Evolutionary conservation across 192 early-diverging fungal species (phyloP).

Genomic region (Geranomyces variabilis): DNA sequence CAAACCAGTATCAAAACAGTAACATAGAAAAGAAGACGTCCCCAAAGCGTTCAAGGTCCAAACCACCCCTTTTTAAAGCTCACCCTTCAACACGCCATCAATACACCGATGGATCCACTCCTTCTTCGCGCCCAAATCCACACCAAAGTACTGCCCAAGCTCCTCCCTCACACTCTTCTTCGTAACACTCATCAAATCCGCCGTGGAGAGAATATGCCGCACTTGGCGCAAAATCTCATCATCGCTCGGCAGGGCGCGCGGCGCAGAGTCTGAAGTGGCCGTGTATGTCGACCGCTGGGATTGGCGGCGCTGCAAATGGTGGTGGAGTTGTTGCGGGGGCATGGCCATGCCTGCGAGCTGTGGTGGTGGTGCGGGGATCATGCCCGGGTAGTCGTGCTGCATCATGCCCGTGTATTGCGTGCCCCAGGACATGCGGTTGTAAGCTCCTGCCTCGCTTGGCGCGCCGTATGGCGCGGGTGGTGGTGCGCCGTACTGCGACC

Average conservation of each 20-base stretch:
- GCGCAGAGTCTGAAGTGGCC: constrained; percentile 26
- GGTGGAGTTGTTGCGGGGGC: neutral
- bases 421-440: constrained; percentile 33
- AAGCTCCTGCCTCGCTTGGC: neutral
- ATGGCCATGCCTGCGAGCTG: neutral
- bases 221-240: constrained; percentile 54
- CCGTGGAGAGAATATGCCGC: constrained; percentile 78
- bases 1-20: no score
- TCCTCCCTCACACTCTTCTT: constrained; percentile 94
- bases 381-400: constrained; percentile 8
- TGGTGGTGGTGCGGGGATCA: constrained; percentile 11
- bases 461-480: neutral
- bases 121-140: constrained; percentile 81
- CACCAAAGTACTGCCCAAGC: constrained; percentile 74
- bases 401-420: constrained; percentile 19
- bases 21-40: no score
- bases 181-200: constrained; percentile 96
- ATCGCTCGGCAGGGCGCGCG: constrained; percentile 47
- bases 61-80: constrained; percentile 49
- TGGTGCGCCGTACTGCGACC: constrained; percentile 25
- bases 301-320: constrained; percentile 9
- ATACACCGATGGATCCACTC: constrained; percentile 92
- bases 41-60: no score
- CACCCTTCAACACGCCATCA: constrained; percentile 61
- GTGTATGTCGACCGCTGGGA: constrained; percentile 27